phyloP scores from a whole-genome alignment of 2,329 filamentous ascomycete genomes.

The Fonsecaea multimorphosa region DNA sequence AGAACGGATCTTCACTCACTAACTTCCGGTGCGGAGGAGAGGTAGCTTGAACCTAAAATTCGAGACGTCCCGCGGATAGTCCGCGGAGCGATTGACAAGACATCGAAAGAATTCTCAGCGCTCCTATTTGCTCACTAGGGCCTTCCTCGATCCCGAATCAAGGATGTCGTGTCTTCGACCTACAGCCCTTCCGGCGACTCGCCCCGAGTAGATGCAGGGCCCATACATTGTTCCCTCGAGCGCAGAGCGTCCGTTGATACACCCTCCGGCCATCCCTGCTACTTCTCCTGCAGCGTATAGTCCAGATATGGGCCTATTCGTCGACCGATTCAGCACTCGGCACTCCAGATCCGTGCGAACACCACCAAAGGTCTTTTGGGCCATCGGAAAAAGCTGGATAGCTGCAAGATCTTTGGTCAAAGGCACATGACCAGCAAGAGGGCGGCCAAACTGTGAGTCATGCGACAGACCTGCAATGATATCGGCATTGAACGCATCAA shows the following conservation, averaged over 20 bases:
- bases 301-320: neutral
- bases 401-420: constrained; percentile 1
- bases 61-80: too few species aligned
- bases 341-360: constrained; percentile 7
- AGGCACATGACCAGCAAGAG: neutral
- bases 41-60: too few species aligned
- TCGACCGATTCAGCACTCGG: neutral
- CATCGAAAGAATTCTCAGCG: too few species aligned
- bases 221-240: constrained; percentile 11
- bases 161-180: too few species aligned
- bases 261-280: constrained; percentile 5
- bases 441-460: neutral
- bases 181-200: neutral
- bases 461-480: neutral
- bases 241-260: constrained; percentile 2
- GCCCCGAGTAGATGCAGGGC: constrained; percentile 4
- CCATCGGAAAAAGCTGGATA: constrained; percentile 10
- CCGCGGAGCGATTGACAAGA: too few species aligned
- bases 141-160: too few species aligned
- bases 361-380: constrained; percentile 7
- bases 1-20: too few species aligned
- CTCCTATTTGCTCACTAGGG: too few species aligned
- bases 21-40: too few species aligned
- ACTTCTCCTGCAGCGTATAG: constrained; percentile 6
- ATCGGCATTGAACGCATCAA: constrained; percentile 5